phyloP scores from a whole-genome alignment of 192 early-diverging fungal species.

The Podila clonocystis region DNA sequence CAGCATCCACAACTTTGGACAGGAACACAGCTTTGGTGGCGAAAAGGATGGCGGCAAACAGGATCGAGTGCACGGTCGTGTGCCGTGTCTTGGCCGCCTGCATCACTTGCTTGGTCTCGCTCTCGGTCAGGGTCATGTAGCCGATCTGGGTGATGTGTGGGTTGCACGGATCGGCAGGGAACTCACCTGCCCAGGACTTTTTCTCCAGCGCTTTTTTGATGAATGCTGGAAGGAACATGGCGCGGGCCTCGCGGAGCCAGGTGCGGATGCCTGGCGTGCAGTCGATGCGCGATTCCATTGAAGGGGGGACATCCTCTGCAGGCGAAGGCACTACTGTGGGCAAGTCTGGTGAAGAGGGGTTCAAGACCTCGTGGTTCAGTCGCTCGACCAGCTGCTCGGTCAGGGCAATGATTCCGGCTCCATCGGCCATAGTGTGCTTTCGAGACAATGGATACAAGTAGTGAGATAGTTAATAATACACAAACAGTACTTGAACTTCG shows the following conservation, averaged over 20 bases:
- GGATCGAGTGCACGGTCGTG: conserved; percentile 13
- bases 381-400: conserved; percentile 34
- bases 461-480: too few relatives aligned
- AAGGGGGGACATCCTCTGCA: neutral
- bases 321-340: conserved; percentile 10
- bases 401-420: conserved; percentile 14
- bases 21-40: conserved; percentile 30
- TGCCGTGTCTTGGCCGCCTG: conserved; percentile 15
- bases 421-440: conserved; percentile 11
- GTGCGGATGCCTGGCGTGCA: conserved; percentile 9
- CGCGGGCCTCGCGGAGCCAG: conserved; percentile 13
- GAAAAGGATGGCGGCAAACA: conserved; percentile 17
- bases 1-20: conserved; percentile 3
- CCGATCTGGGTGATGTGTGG: conserved; percentile 9
- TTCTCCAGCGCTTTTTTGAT: conserved; percentile 20
- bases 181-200: conserved; percentile 28
- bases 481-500: too few relatives aligned
- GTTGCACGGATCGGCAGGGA: conserved; percentile 10
- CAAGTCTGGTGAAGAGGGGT: neutral
- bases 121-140: conserved; percentile 6
- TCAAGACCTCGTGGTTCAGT: conserved; percentile 5
- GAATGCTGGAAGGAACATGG: conserved; percentile 16
- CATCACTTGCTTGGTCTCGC: conserved; percentile 18
- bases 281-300: conserved; percentile 12
- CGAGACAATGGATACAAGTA: too few relatives aligned